Evolutionary conservation across 805 yeast species (phyloP), one percentile per base, ranked within the genome.

Genomic region (Metschnikowia arizonensis): DNA sequence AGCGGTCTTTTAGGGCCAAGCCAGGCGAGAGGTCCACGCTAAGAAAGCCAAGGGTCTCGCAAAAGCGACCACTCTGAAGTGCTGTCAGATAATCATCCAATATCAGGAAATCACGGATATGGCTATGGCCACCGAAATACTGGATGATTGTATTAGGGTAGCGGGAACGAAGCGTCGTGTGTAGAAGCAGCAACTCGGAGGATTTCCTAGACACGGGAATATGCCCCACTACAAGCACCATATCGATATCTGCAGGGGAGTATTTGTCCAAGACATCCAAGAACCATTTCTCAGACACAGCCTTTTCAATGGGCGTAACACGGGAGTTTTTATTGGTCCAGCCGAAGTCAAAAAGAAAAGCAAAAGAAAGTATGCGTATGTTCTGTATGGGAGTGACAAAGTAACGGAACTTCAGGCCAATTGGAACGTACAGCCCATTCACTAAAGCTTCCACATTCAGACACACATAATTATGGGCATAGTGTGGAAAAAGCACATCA

Each of bases 51-150:
- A 86, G 77, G 0, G 98, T 91, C 61, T 91, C 98, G 58, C 95
- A 79, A 60, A 86, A 91, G 40, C 97, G 72, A 0, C 98, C 98
- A 60, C 96, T 86, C 66, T 91, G 96, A n/a, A 91, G 64, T 0
- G 83, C 97, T 0, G 86, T 80, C 19, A 90, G 76, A 40, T 66
- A 68, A 1, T 70, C 65, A 58, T 91, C 98, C 41, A 82, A 70
- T 3, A 78, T 68, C 6, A 79, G 75, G 62, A 84, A 91, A 63
- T 91, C 98, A 50, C 98, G 72, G 12, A 91, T 81, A 60, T 91
- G 98, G 24, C 95, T 82, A 64, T 91, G 98, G 1, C 97, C 98
- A 1, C 97, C 98, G 64, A 91, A 83, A 55, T 85, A 87, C 61
- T 88, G 96, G 43, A 91, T 85, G 0, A 81, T 69, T 0, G 76